Percentiles rank a stretch among this genome's conserved stretches.
These are phyloP conservation scores for Termitomyces sp. DNA, from an alignment of 768 basidiomycete species.

Conservation along the genomic window DNA sequence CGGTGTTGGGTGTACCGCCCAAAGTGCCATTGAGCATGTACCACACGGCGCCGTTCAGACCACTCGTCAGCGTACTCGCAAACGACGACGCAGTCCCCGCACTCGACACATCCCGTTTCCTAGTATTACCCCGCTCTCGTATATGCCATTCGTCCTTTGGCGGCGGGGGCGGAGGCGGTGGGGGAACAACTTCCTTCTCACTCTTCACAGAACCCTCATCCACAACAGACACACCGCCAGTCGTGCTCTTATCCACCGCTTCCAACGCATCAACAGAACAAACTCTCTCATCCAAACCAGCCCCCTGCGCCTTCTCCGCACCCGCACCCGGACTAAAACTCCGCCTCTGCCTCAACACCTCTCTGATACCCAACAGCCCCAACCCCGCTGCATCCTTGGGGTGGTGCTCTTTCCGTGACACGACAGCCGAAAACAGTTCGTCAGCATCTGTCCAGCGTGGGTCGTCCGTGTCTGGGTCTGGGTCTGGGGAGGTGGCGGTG, in stretches of 20 bases:
- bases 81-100: slow-evolving; percentile 35
- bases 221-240: too few relatives aligned
- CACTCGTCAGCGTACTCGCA: slow-evolving; percentile 42
- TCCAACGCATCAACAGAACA: too few relatives aligned
- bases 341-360: slow-evolving; percentile 60
- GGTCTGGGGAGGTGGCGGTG: slow-evolving; percentile 21
- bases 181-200: too few relatives aligned
- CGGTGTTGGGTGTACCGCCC: neutral
- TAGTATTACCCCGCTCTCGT: neutral
- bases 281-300: neutral
- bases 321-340: neutral
- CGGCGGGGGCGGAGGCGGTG: slow-evolving; percentile 22
- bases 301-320: slow-evolving; percentile 1
- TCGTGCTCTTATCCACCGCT: too few relatives aligned
- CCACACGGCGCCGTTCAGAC: slow-evolving; percentile 57
- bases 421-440: slow-evolving; percentile 56
- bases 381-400: slow-evolving; percentile 51
- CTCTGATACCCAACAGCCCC: slow-evolving; percentile 48
- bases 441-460: slow-evolving; percentile 28
- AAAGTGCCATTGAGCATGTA: slow-evolving; percentile 34
- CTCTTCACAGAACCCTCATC: neutral
- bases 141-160: slow-evolving; percentile 16
- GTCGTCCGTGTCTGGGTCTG: slow-evolving; percentile 60
- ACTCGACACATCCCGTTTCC: slow-evolving; percentile 1
- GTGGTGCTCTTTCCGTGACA: slow-evolving; percentile 62